Evolutionary conservation across 768 basidiomycete genomes (phyloP), one percentile per base, ranked within the genome.

Genomic region (Melanogaster broomeanus): DNA sequence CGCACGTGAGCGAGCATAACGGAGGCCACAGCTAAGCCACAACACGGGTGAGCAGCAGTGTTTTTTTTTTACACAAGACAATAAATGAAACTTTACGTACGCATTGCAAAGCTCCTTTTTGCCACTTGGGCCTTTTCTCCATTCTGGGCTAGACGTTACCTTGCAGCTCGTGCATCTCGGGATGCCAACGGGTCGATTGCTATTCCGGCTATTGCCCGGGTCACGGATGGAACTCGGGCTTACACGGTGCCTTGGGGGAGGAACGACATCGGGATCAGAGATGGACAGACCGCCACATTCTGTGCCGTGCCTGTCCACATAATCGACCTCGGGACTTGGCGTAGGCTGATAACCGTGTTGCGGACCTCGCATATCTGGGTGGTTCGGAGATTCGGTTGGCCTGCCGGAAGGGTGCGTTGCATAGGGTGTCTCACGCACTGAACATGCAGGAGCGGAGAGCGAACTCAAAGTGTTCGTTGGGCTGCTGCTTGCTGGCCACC

Each of bases 61-160:
- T 11, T 21, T 53, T 56, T 53, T 56, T 42, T 7, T 43, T 49
- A 54, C 49, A 54, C 51, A 45, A 19, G 39, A 28, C 25, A 27
- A 27, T 48, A 57, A 37, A 55, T 22, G 49, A 48, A 57, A 58
- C 57, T 65, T 59, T 56, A 80, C 88, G 76, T 72, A 93, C 87
- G 92, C 92, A 74, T 94, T 94, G 68, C 92, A 94, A 24, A 94
- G 77, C 67, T 94, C 90, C 71, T 94, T 94, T 69, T 88, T 88
- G 24, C 92, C 92, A 61, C 82, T 90, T 46, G 90, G 90, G 18
- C 92, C 92, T 69, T 94, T 94, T 65, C 92, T 76, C 92, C 92
- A 94, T 68, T 94, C 92, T 0, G 92, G 92, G 63, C 90, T 93
- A 8, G 80, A 78, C 7, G 86, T 90, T 11, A 78, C 85, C 69